Evolutionary conservation across 2,329 filamentous ascomycete species (phyloP), one percentile per base, ranked within the genome.

Genomic region (Endothia cerciana): DNA sequence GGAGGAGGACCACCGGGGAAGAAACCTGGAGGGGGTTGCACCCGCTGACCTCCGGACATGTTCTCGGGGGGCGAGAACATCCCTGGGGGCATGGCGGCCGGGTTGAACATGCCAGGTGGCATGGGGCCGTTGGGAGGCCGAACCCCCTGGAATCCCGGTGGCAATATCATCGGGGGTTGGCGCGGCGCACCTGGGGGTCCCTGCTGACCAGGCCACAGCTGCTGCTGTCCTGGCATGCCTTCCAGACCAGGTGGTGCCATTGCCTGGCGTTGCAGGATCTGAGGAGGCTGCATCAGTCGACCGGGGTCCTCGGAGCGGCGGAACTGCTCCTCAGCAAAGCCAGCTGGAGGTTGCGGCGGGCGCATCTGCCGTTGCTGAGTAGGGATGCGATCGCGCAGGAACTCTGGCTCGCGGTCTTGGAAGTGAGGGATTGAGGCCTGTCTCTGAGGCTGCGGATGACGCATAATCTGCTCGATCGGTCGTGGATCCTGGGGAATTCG

Each of bases 1-100:
- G 63, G 66, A 6, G 77, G 78, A 8, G 77, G 78, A 15, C 79
- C 81, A 6, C 81, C 83, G 28, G 77, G 80, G 69, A 82, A 87
- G 72, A 87, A 87, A 13, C 85, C 85, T 1, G 86, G 87, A 5
- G 87, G 87, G 33, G 85, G 85, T 68, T 82, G 82, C 68, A 79
- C 76, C 33, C 78, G 75, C 5, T 73, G 74, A n/a, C 75, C 76
- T 5, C 73, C 75, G 19, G 78, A 78, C 78, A 87, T 82, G 73
- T 78, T 84, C n/a, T 85, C 82, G 11, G 81, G 83, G 19, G 82
- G 83, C 67, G 82, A 81, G 19, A 76, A 76, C 17, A 76, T 77
- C 30, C 77, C 79, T 6, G 81, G 82, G 17, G 85, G 83, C 69
- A 89, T 89, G 73, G 84, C 87, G n/a, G 85, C 85, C 25, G 85